Evolutionary conservation across 2,329 filamentous ascomycete genomes (phyloP), one percentile per base, ranked within the genome.

Genomic region (Hortaea sp.): DNA sequence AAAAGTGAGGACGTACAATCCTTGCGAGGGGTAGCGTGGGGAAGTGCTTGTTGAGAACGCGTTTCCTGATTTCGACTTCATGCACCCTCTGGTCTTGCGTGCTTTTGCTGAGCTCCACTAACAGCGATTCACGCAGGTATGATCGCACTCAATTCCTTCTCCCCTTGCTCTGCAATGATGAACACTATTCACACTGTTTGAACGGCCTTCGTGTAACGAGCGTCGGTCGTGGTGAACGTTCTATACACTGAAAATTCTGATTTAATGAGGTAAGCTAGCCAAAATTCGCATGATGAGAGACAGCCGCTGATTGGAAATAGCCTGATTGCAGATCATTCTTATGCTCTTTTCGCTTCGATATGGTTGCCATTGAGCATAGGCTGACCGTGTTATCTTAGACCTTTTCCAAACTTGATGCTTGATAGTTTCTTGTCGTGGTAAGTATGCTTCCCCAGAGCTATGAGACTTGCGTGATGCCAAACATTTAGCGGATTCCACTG

Each of bases 161-260:
- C 41, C 13, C 12, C 35, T 12, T 46, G 29, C 63, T 52, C 55
- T 70, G 66, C 63, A 57, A 79, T 80, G 78, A 81, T 81, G 77
- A 81, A 74, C 69, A 71, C 70, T 81, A 81, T 81, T 81, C 78
- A 81, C 78, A 81, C 78, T 81, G 77, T 81, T 78, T 79, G 78
- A 81, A 69, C 71, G 66, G 66, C 66, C 62, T 64, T 64, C 66
- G 63, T 61, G 63, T 66, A 72, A 71, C 69, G 66, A 67, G 69
- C 58, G 58, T 56, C 55, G 41, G 67, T 64, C 58, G 72, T 66
- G 56, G 74, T 80, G 77, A 80, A 76, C 75, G 47, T 49, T 71
- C 67, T 59, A 57, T 64, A 73, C 74, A 77, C 72, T 73, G 69
- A 77, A 77, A 78, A 81, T 78, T 80, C 78, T 81, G 78, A 81